phyloP scores from a whole-genome alignment of 148 eudicot species.

The Arbutus unedo region DNA sequence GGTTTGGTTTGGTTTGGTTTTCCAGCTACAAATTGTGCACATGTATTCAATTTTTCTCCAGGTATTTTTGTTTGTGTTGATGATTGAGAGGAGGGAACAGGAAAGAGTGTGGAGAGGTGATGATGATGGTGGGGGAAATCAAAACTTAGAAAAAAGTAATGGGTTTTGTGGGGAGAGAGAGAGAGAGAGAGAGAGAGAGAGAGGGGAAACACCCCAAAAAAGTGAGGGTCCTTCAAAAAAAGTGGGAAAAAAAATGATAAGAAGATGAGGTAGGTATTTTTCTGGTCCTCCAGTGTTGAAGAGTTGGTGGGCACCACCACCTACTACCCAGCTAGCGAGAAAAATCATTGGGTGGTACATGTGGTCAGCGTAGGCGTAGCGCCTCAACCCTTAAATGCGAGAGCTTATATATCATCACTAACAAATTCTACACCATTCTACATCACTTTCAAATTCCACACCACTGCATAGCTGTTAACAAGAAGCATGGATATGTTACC shows the following conservation, averaged over 20 bases:
- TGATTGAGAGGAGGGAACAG: not conserved
- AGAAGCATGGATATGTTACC: too few species aligned
- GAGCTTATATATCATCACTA: too few species aligned
- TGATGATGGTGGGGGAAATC: not conserved
- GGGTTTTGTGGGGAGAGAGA: not conserved
- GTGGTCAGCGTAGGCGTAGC: too few species aligned
- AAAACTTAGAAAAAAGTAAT: not conserved
- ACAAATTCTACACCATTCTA: too few species aligned
- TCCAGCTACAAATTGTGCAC: not conserved
- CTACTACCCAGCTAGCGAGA: not conserved
- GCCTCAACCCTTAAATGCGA: too few species aligned
- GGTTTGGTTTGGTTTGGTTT: not conserved
- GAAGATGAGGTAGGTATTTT: conserved; percentile 14
- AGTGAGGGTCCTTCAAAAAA: not conserved
- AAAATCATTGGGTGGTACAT: not conserved
- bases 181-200: not conserved
- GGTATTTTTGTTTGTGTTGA: not conserved
- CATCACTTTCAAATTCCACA: too few species aligned
- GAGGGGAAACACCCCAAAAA: conserved; percentile 13
- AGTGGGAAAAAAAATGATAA: not conserved
- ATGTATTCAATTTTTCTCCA: not conserved
- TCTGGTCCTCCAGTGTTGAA: not conserved
- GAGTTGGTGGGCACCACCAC: conserved; percentile 12
- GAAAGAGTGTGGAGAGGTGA: not conserved
- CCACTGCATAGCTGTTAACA: too few species aligned